Evolutionary conservation across 306 rosid species (phyloP).

Genomic region (Trifolium subterraneum): DNA sequence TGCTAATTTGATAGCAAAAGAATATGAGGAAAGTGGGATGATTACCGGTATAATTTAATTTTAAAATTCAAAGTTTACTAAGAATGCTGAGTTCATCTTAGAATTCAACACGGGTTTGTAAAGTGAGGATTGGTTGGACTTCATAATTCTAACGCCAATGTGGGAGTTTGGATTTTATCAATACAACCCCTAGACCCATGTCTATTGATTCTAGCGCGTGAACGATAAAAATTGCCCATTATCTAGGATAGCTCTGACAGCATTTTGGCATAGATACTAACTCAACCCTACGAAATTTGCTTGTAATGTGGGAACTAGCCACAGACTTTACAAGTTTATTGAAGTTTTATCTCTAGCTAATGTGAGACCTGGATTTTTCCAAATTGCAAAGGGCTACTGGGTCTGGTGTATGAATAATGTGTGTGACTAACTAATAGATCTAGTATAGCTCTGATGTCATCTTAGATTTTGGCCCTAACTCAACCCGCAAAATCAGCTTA

Average conservation of each 20-base stretch:
- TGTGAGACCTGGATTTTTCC: not conserved
- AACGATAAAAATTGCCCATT: not conserved
- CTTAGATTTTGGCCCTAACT: not conserved
- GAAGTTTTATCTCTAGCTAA: not conserved
- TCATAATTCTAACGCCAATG: not conserved
- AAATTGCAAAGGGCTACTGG: not conserved
- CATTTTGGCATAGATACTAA: not conserved
- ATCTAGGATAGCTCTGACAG: not conserved
- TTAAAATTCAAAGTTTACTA: slow-evolving; percentile 14
- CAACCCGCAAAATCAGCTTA: not conserved
- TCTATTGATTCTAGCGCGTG: not conserved
- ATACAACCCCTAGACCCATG: not conserved
- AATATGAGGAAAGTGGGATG: slow-evolving; percentile 2
- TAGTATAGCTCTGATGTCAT: not conserved
- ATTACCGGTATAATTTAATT: not conserved
- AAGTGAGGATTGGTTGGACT: not conserved
- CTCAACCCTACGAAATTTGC: not conserved
- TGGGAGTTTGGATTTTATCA: not conserved
- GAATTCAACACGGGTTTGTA: not conserved
- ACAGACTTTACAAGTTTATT: not conserved
- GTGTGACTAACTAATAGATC: not conserved
- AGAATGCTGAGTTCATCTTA: slow-evolving; percentile 20
- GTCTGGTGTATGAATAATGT: not conserved
- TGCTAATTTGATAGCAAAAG: not conserved
- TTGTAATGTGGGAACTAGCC: not conserved